These are phyloP conservation scores for Cryphonectria naterciae DNA, from an alignment of 2,329 filamentous ascomycete genomes.

Conservation along the genomic window DNA sequence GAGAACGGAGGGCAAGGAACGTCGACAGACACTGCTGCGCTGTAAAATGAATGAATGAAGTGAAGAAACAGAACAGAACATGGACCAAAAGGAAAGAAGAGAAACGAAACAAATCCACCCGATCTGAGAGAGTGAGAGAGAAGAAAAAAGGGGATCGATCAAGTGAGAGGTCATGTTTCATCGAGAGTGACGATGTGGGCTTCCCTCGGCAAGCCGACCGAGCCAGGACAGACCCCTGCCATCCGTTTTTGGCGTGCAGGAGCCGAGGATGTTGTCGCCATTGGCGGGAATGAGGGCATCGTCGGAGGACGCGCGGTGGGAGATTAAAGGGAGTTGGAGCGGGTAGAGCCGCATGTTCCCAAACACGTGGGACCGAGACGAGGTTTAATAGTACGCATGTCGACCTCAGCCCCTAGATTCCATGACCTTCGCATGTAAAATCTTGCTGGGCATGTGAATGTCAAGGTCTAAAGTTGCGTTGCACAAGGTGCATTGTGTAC, in stretches of 20 bases:
- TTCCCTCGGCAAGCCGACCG: slow-evolving; percentile 1
- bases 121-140: background rate
- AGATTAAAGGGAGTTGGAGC: slow-evolving; percentile 16
- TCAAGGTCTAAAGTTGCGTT: background rate
- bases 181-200: slow-evolving; percentile 5
- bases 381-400: background rate
- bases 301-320: slow-evolving; percentile 9
- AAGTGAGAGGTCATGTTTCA: slow-evolving; percentile 5
- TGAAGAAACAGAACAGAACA: slow-evolving; percentile 10
- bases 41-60: slow-evolving; percentile 1
- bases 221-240: background rate
- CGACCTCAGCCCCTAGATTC: background rate
- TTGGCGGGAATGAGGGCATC: slow-evolving; percentile 21
- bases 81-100: background rate
- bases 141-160: background rate
- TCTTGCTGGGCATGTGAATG: background rate
- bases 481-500: no score
- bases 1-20: slow-evolving; percentile 12
- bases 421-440: background rate
- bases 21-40: slow-evolving; percentile 18
- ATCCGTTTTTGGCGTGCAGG: slow-evolving; percentile 1
- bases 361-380: background rate
- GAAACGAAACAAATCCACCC: slow-evolving; percentile 9
- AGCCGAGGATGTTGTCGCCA: background rate
- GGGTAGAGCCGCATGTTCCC: slow-evolving; percentile 6